These are phyloP conservation scores for Litsea cubeba DNA, from an alignment of 164 flowering plant genomes.

Conservation along the genomic window DNA sequence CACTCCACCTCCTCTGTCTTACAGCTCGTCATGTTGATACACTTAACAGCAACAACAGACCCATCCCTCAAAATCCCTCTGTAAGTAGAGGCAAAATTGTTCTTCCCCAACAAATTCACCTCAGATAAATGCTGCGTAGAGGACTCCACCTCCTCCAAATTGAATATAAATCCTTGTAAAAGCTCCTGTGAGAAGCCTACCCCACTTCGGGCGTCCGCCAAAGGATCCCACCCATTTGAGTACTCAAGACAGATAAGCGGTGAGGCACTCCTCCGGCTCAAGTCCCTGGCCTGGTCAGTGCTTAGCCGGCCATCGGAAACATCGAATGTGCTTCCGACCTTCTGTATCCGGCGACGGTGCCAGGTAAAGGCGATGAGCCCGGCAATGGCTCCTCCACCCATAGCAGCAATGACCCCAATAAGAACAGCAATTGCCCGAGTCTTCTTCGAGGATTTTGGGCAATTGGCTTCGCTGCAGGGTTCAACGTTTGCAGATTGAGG, in stretches of 20 bases:
- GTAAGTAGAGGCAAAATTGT: slow-evolving; percentile 64
- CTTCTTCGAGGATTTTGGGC: slow-evolving; percentile 30
- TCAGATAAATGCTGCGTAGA: slow-evolving; percentile 90
- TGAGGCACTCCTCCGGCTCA: slow-evolving; percentile 56
- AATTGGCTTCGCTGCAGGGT: slow-evolving; percentile 32
- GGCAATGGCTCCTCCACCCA: slow-evolving; percentile 18
- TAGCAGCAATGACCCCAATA: slow-evolving; percentile 37
- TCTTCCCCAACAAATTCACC: slow-evolving; percentile 71
- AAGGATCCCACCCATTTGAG: slow-evolving; percentile 88
- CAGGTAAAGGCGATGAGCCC: slow-evolving; percentile 49
- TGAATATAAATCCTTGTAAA: slow-evolving; percentile 54
- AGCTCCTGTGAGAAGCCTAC: slow-evolving; percentile 57
- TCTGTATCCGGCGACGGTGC: slow-evolving; percentile 78
- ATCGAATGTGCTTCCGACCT: slow-evolving; percentile 67
- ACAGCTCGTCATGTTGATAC: slow-evolving; percentile 76
- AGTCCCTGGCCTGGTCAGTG: slow-evolving; percentile 61
- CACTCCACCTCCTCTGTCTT: slow-evolving; percentile 81
- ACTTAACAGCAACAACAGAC: slow-evolving; percentile 68
- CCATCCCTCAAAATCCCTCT: slow-evolving; percentile 83
- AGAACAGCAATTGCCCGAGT: slow-evolving; percentile 30
- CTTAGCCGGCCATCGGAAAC: slow-evolving; percentile 55
- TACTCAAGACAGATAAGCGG: slow-evolving; percentile 82
- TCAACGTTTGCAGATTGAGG: slow-evolving; percentile 64
- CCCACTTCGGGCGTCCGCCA: slow-evolving; percentile 44
- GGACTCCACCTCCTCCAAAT: slow-evolving; percentile 80